Conservation (phyloP, 257 asterid genomes). For the Penstemon newberryi region DNA sequence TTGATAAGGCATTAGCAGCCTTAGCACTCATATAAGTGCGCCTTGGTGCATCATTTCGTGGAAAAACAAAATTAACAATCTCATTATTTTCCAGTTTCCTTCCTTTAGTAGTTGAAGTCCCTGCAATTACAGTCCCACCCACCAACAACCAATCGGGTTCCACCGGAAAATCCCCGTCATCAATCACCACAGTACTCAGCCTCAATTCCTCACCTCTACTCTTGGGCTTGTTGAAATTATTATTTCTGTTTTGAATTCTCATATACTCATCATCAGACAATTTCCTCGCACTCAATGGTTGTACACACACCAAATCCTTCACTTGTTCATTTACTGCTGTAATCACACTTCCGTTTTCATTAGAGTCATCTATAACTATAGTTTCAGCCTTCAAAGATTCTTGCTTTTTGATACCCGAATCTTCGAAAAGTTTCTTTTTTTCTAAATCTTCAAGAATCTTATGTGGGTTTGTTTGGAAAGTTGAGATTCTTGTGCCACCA, state of each 20-base stretch:
- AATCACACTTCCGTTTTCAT: background rate
- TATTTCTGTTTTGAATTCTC: constrained; percentile 24
- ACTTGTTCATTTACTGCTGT: constrained; percentile 35
- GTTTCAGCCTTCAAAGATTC: constrained; percentile 18
- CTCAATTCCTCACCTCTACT: constrained; percentile 35
- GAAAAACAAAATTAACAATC: constrained; percentile 77
- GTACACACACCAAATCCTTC: constrained; percentile 36
- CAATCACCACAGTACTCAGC: constrained; percentile 56
- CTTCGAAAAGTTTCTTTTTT: background rate
- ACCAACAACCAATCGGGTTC: constrained; percentile 81
- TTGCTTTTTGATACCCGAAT: background rate
- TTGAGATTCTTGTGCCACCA: constrained; percentile 56
- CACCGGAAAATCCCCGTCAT: constrained; percentile 76
- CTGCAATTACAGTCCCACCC: constrained; percentile 65
- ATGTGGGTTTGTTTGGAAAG: constrained; percentile 22
- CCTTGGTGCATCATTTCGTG: constrained; percentile 28
- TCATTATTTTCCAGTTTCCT: constrained; percentile 79
- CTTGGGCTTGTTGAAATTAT: constrained; percentile 19
- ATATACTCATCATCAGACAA: constrained; percentile 39
- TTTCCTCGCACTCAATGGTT: constrained; percentile 52
- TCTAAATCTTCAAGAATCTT: background rate
- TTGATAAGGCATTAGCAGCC: constrained; percentile 48
- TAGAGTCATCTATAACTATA: constrained; percentile 38
- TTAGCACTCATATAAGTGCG: constrained; percentile 37
- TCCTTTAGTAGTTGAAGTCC: constrained; percentile 78